phyloP scores from a whole-genome alignment of 495 filamentous ascomycete genomes.

The Aspergillus indologenus region DNA sequence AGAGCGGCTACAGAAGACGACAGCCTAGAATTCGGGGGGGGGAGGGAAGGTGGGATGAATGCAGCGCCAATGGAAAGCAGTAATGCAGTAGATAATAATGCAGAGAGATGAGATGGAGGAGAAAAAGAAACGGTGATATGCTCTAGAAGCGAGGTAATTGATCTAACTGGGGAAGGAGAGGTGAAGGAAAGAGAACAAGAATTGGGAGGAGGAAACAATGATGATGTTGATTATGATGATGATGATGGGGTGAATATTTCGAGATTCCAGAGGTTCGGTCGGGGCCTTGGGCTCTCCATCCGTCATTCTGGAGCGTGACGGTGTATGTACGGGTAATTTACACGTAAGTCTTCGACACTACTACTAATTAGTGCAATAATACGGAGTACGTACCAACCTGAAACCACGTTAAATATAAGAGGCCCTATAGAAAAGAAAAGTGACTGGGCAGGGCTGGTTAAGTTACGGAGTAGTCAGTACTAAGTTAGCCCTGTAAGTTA shows the following conservation, averaged over 20 bases:
- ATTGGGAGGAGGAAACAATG: slow-evolving; percentile 9
- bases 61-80: not conserved
- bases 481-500: too few species aligned
- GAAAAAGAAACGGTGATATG: slow-evolving; percentile 6
- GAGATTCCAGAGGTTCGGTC: not conserved
- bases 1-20: slow-evolving; percentile 6
- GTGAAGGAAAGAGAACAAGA: slow-evolving; percentile 12
- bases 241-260: not conserved
- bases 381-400: slow-evolving; percentile 4
- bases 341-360: not conserved
- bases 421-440: too few species aligned
- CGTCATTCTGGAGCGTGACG: too few species aligned
- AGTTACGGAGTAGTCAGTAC: too few species aligned
- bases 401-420: slow-evolving; percentile 13
- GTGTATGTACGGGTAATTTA: slow-evolving; percentile 26
- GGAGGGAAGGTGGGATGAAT: slow-evolving; percentile 1
- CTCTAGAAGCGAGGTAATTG: slow-evolving; percentile 4
- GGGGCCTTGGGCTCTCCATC: slow-evolving; percentile 9
- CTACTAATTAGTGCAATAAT: too few species aligned
- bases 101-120: slow-evolving; percentile 8
- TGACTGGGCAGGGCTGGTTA: too few species aligned
- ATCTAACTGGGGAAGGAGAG: slow-evolving; percentile 3
- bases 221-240: not conserved
- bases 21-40: slow-evolving; percentile 1
- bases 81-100: not conserved